These are phyloP conservation scores for Kokia cookei DNA, from an alignment of 441 rosid species.

Conservation along the genomic window DNA sequence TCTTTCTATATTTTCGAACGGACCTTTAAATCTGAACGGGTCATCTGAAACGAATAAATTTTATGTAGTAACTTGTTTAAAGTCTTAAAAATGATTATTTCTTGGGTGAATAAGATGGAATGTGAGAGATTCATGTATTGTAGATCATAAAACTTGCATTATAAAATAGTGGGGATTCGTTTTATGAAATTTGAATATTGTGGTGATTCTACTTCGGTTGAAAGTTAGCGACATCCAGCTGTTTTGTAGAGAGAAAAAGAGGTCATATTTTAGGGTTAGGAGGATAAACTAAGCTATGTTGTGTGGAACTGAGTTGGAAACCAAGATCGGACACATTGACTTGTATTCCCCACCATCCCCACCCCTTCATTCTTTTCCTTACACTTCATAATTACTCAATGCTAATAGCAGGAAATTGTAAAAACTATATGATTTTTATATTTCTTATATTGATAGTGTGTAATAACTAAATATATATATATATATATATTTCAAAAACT, in stretches of 20 bases:
- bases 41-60: background rate
- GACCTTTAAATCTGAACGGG: too few species aligned
- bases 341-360: background rate
- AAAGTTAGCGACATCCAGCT: slow-evolving; percentile 6
- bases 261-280: background rate
- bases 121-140: background rate
- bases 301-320: slow-evolving; percentile 1
- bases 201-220: background rate
- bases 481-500: too few species aligned
- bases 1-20: too few species aligned
- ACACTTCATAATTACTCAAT: background rate
- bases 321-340: background rate
- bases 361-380: background rate
- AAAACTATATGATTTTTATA: too few species aligned
- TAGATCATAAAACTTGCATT: background rate
- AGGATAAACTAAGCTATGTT: background rate
- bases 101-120: background rate
- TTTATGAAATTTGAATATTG: background rate
- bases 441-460: too few species aligned
- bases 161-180: background rate
- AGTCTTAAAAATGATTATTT: background rate
- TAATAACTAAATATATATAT: too few species aligned
- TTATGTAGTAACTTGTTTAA: background rate
- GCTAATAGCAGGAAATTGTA: too few species aligned
- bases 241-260: background rate